Evolutionary conservation across 164 flowering plant genomes (phyloP).

Genomic region (Macadamia tetraphylla): DNA sequence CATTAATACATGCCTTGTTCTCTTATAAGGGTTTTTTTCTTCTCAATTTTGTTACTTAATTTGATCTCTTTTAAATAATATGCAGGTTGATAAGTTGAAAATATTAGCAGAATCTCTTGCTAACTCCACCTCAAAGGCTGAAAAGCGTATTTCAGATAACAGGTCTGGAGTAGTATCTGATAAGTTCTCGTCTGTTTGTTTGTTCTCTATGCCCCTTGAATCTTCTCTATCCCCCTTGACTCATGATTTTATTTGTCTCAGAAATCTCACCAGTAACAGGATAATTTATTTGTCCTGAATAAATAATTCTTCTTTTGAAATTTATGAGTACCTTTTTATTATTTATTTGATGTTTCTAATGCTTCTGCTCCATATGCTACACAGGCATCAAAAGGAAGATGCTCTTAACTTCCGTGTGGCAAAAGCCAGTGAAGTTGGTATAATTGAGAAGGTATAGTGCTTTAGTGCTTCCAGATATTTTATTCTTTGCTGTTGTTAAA

Average conservation of each 20-base stretch:
- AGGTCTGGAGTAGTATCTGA: constrained; percentile 34
- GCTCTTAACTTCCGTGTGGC: constrained; percentile 66
- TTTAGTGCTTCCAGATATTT: constrained; percentile 1
- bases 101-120: constrained; percentile 72
- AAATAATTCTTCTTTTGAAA: no score
- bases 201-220: not conserved
- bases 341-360: constrained; percentile 5
- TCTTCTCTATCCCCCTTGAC: no score
- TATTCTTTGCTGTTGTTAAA: not conserved
- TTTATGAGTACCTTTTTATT: no score
- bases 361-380: constrained; percentile 6
- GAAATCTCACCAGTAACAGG: no score
- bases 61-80: constrained; percentile 3
- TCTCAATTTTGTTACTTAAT: not conserved
- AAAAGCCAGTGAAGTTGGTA: constrained; percentile 58
- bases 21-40: not conserved
- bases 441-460: constrained; percentile 63
- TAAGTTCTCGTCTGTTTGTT: not conserved
- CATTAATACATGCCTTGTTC: not conserved
- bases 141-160: constrained; percentile 70
- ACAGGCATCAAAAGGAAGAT: constrained; percentile 80
- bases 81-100: constrained; percentile 79
- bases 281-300: no score
- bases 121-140: constrained; percentile 66
- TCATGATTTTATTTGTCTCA: no score